phyloP scores from a whole-genome alignment of 768 basidiomycete species.

The Suillus plorans region DNA sequence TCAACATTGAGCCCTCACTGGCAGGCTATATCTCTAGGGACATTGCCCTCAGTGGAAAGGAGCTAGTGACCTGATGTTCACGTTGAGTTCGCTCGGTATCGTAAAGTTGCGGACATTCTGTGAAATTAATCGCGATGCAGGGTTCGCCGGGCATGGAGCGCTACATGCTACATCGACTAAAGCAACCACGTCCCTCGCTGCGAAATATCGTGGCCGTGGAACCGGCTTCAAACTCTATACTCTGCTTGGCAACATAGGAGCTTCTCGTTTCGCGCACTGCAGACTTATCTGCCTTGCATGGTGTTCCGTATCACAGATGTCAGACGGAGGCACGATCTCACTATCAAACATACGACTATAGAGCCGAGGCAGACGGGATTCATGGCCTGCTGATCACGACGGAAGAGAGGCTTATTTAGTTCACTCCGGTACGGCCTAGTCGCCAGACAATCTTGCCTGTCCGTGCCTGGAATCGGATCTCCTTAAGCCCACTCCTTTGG shows the following conservation, averaged over 20 bases:
- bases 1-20: neutral
- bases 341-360: no score
- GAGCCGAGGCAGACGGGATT: neutral
- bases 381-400: neutral
- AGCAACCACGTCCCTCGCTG: neutral
- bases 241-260: neutral
- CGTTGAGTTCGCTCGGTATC: neutral
- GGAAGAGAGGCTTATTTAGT: neutral
- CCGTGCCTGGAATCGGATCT: neutral
- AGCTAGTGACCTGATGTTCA: neutral
- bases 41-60: neutral
- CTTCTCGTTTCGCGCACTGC: neutral
- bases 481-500: neutral
- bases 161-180: neutral
- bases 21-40: neutral
- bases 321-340: neutral
- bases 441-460: neutral
- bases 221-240: neutral
- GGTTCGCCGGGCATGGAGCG: neutral
- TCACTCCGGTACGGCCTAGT: neutral
- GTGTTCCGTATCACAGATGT: neutral
- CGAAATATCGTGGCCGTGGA: neutral
- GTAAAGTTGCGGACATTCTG: neutral
- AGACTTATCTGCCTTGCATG: neutral
- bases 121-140: neutral